These are phyloP conservation scores for Apostasia ramifera DNA, from an alignment of 106 monocot genomes.

Conservation along the genomic window DNA sequence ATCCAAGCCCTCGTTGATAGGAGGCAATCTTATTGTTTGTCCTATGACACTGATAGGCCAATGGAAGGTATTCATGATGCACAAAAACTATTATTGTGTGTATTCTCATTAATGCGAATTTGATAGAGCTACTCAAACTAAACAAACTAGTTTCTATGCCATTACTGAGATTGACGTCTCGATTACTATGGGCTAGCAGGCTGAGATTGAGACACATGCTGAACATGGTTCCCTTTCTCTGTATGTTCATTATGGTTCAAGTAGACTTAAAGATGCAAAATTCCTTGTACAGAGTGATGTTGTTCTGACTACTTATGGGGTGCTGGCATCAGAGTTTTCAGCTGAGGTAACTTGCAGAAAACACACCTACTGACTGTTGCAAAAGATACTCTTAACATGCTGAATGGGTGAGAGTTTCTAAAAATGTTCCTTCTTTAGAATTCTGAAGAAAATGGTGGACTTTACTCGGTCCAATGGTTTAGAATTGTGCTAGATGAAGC, in stretches of 20 bases:
- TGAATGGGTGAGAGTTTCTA: not conserved
- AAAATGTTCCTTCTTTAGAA: slow-evolving; percentile 32
- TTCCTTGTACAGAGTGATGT: slow-evolving; percentile 64
- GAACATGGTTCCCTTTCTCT: slow-evolving; percentile 51
- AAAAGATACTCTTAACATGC: not conserved
- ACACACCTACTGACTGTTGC: not conserved
- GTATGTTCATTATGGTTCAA: slow-evolving; percentile 91
- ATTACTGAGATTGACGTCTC: not conserved
- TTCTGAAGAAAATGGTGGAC: slow-evolving; percentile 74
- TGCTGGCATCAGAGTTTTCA: slow-evolving; percentile 79
- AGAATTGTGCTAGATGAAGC: slow-evolving; percentile 96
- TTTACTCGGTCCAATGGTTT: slow-evolving; percentile 83
- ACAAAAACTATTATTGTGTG: not conserved
- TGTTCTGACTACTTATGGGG: slow-evolving; percentile 91
- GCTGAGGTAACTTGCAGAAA: slow-evolving; percentile 37
- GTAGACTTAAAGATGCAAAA: slow-evolving; percentile 76
- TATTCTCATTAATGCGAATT: not conserved
- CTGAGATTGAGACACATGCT: slow-evolving; percentile 79
- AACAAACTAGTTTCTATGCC: not conserved
- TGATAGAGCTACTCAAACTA: not conserved
- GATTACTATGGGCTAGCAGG: slow-evolving; percentile 31
- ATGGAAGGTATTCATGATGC: slow-evolving; percentile 70
- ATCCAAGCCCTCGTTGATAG: slow-evolving; percentile 32
- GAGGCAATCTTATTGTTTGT: slow-evolving; percentile 83
- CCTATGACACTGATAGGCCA: slow-evolving; percentile 94